Conservation (phyloP, 495 filamentous ascomycete genomes). For the Penicillium simplicissimum region DNA sequence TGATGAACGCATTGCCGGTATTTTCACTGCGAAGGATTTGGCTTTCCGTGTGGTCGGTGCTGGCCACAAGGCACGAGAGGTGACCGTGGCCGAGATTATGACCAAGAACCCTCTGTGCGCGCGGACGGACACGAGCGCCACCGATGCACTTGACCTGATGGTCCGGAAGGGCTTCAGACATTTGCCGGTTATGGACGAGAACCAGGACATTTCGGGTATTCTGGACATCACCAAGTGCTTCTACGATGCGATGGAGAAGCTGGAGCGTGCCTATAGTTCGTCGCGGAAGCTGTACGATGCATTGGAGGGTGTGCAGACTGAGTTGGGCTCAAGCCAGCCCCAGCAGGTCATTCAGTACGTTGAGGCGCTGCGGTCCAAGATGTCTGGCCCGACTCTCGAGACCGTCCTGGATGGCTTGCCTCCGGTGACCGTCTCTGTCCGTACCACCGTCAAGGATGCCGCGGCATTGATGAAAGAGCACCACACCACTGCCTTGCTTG, state of each 20-base stretch:
- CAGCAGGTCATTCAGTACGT: constrained; percentile 99
- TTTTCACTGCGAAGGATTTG: constrained; percentile 98
- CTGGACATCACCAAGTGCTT: constrained; percentile 99
- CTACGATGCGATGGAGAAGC: constrained; percentile 99
- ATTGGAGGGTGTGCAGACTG: constrained; percentile 97
- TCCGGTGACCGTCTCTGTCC: constrained; percentile 90
- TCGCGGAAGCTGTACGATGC: constrained; percentile 96
- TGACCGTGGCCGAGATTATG: constrained; percentile 98
- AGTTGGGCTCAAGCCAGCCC: constrained; percentile 92
- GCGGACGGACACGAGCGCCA: constrained; percentile 95
- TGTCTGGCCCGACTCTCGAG: constrained; percentile 97
- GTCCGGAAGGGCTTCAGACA: constrained; percentile 97
- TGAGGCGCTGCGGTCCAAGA: constrained; percentile 89
- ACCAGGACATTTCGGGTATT: constrained; percentile 97
- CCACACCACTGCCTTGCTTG: constrained; percentile 93
- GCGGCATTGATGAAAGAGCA: constrained; percentile 96
- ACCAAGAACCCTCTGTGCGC: constrained; percentile 98
- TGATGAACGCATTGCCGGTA: constrained; percentile 95
- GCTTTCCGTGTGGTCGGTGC: constrained; percentile 94
- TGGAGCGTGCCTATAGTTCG: constrained; percentile 94
- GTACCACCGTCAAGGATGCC: constrained; percentile 94
- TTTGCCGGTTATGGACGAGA: constrained; percentile 98
- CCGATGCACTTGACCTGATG: constrained; percentile 96
- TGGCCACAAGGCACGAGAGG: constrained; percentile 84
- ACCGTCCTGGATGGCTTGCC: constrained; percentile 89